phyloP scores from a whole-genome alignment of 2,329 filamentous ascomycete genomes.

The Mariannaea elegans region DNA sequence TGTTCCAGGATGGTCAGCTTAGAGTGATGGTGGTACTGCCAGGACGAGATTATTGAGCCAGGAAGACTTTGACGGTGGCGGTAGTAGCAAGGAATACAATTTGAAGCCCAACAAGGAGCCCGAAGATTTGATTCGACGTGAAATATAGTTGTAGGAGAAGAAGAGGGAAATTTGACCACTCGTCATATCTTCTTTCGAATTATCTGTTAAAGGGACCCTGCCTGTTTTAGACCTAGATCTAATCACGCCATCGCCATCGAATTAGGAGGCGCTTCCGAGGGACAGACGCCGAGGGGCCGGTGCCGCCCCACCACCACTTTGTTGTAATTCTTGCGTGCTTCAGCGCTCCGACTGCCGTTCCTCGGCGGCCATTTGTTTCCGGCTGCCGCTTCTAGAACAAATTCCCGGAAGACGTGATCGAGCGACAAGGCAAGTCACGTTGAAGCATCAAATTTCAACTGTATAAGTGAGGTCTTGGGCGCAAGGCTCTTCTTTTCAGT shows the following conservation, averaged over 20 bases:
- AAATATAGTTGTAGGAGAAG: slow-evolving; percentile 30
- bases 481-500: too few species aligned
- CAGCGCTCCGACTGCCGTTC: background rate
- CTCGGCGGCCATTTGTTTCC: background rate
- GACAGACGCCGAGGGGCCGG: background rate
- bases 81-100: slow-evolving; percentile 31
- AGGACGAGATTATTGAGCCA: background rate
- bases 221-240: background rate
- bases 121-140: slow-evolving; percentile 26
- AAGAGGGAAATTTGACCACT: background rate
- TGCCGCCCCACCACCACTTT: background rate
- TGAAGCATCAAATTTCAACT: too few species aligned
- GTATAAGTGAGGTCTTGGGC: too few species aligned
- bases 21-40: slow-evolving; percentile 15
- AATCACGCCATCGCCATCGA: slow-evolving; percentile 1
- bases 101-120: slow-evolving; percentile 25
- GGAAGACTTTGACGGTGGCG: slow-evolving; percentile 8
- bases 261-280: background rate
- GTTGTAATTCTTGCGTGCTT: background rate
- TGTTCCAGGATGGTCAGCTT: slow-evolving; percentile 2
- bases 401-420: too few species aligned
- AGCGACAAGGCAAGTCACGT: too few species aligned
- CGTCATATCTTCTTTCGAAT: slow-evolving; percentile 9
- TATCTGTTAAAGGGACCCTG: slow-evolving; percentile 3
- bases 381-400: background rate